phyloP scores from a whole-genome alignment of 2,329 filamentous ascomycete species.

The Fusarium pininemorale region DNA sequence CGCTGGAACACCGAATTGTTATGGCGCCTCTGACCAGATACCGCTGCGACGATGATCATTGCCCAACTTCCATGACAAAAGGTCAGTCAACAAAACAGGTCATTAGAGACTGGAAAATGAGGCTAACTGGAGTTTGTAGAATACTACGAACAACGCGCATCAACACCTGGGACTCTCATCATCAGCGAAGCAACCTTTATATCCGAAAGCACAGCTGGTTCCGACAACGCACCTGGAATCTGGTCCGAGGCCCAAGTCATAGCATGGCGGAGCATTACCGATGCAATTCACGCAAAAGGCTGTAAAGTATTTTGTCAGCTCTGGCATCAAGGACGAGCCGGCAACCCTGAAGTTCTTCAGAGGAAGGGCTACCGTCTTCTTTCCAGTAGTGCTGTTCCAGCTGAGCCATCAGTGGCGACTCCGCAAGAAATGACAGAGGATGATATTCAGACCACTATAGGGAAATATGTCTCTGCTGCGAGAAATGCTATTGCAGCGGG shows the following conservation, averaged over 20 bases:
- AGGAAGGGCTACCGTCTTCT: background rate
- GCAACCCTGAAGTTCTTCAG: background rate
- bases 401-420: background rate
- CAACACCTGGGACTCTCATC: background rate
- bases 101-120: no score
- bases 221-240: background rate
- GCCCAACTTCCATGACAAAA: background rate
- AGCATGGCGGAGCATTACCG: background rate
- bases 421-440: background rate
- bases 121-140: background rate
- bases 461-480: background rate
- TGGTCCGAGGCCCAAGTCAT: background rate
- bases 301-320: background rate
- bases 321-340: background rate
- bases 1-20: background rate
- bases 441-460: background rate
- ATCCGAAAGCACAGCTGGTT: background rate
- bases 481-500: background rate
- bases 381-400: background rate
- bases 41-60: background rate
- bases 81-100: accelerated
- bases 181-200: background rate
- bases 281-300: background rate
- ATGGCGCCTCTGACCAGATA: background rate
- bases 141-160: background rate